phyloP scores from a whole-genome alignment of 1,139 yeast species.

The Saccharomycopsis hybrid region DNA sequence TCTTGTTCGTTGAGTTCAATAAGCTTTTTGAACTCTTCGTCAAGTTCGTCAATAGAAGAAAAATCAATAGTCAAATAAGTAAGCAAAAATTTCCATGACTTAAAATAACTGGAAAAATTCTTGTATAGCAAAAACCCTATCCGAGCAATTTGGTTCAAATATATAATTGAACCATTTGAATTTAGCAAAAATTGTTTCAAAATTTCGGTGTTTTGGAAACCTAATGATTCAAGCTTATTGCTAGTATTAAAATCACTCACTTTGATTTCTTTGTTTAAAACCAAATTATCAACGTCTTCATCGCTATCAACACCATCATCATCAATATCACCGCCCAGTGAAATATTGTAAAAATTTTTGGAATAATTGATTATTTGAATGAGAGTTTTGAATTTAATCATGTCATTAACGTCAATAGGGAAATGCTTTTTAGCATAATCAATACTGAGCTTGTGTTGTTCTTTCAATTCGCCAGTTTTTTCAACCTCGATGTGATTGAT shows the following conservation, averaged over 20 bases:
- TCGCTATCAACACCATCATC: not conserved
- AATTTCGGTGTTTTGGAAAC: not conserved
- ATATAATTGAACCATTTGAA: constrained; percentile 14
- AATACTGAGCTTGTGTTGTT: constrained; percentile 33
- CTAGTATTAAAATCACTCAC: too few species aligned
- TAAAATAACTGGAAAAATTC: constrained; percentile 26
- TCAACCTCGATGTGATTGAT: constrained; percentile 35
- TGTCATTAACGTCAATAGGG: constrained; percentile 26
- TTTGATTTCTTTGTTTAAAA: not conserved
- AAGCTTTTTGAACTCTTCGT: constrained; percentile 21
- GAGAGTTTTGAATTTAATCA: constrained; percentile 37
- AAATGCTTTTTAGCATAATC: constrained; percentile 24
- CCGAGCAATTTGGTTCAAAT: constrained; percentile 17
- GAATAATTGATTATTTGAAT: constrained; percentile 34
- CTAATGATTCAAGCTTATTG: not conserved
- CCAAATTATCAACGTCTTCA: not conserved
- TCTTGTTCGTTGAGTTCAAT: constrained; percentile 27
- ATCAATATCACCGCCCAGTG: not conserved
- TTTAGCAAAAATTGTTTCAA: not conserved
- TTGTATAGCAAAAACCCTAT: constrained; percentile 27
- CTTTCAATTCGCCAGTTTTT: constrained; percentile 31
- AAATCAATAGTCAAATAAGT: constrained; percentile 38
- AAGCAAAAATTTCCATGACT: constrained; percentile 34
- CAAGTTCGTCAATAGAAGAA: constrained; percentile 27
- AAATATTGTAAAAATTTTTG: not conserved